phyloP scores from a whole-genome alignment of 148 eudicot genomes.

The Nyssa sinensis region DNA sequence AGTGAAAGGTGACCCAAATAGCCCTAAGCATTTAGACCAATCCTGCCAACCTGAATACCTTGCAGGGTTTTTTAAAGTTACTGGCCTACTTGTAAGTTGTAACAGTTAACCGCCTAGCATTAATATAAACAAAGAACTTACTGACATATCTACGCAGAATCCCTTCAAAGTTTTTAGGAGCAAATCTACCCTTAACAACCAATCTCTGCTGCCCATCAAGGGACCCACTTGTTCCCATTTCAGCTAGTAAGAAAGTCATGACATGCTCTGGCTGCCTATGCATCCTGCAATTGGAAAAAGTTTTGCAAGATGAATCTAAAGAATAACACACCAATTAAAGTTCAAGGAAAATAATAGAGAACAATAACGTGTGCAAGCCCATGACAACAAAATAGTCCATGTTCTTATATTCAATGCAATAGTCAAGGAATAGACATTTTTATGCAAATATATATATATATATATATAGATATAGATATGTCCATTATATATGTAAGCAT shows the following conservation, averaged over 20 bases:
- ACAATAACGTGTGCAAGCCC: too few relatives aligned
- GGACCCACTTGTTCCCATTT: conserved; percentile 49
- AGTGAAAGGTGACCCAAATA: too few relatives aligned
- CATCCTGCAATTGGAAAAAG: conserved; percentile 32
- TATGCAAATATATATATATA: too few relatives aligned
- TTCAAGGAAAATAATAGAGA: too few relatives aligned
- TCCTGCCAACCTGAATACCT: neutral
- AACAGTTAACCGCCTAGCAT: neutral
- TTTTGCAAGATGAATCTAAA: neutral
- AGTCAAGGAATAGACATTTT: too few relatives aligned
- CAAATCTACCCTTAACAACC: conserved; percentile 45
- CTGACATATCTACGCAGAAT: conserved; percentile 48
- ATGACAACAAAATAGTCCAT: too few relatives aligned
- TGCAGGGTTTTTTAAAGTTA: neutral
- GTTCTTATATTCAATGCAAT: too few relatives aligned
- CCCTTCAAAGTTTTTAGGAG: conserved; percentile 43
- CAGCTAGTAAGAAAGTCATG: conserved; percentile 39
- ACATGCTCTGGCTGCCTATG: conserved; percentile 53
- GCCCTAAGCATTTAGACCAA: neutral
- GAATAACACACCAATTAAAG: too few relatives aligned
- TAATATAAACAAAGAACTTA: conserved; percentile 22
- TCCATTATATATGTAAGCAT: too few relatives aligned
- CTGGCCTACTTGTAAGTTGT: neutral
- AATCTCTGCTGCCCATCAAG: conserved; percentile 49
- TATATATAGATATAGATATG: too few relatives aligned